These are phyloP conservation scores for Hypericum perforatum DNA, from an alignment of 345 rosid genomes.

Conservation along the genomic window DNA sequence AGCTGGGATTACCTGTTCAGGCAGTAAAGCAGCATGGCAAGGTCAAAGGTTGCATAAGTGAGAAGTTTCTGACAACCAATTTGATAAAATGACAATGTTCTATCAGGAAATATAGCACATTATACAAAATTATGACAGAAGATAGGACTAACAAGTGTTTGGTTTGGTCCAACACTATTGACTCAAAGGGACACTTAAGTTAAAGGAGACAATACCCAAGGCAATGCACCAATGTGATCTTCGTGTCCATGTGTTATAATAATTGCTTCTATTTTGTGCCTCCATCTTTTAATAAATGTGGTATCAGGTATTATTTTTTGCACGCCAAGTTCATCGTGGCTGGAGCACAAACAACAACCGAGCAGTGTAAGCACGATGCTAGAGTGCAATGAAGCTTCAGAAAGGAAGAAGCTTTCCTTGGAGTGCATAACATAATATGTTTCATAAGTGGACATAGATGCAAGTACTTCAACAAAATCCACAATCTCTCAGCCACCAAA, in stretches of 20 bases:
- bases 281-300: slow-evolving; percentile 88
- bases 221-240: slow-evolving; percentile 99
- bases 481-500: too few species aligned
- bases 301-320: slow-evolving; percentile 95
- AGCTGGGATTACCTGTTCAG: slow-evolving; percentile 83
- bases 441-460: too few species aligned
- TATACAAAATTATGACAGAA: neutral
- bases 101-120: too few species aligned
- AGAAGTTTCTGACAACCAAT: neutral
- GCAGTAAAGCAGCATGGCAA: slow-evolving; percentile 12
- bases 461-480: too few species aligned
- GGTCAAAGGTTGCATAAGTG: neutral
- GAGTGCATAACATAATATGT: too few species aligned
- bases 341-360: slow-evolving; percentile 22
- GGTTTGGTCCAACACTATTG: slow-evolving; percentile 2
- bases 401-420: too few species aligned
- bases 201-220: slow-evolving; percentile 86
- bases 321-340: slow-evolving; percentile 89
- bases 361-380: slow-evolving; percentile 4
- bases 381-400: neutral
- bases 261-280: slow-evolving; percentile 94
- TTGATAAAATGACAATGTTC: neutral
- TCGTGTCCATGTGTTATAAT: slow-evolving; percentile 97
- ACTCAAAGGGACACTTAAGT: slow-evolving; percentile 9
- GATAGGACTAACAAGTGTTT: slow-evolving; percentile 8